These are phyloP conservation scores for Hyaloscypha hepaticicola DNA, from an alignment of 495 filamentous ascomycete genomes.

Conservation along the genomic window DNA sequence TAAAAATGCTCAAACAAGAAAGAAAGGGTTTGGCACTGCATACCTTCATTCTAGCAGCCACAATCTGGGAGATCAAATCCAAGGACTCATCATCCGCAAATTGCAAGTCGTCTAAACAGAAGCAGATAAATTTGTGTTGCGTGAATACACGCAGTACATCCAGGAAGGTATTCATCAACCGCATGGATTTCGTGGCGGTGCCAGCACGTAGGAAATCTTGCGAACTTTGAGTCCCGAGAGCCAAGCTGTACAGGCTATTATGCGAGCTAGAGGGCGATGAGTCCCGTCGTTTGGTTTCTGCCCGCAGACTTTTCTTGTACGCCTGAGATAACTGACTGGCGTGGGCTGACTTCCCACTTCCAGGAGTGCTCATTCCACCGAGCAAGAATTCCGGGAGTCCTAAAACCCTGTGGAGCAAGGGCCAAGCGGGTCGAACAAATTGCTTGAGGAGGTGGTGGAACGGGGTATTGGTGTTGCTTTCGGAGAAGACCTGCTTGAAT, in stretches of 20 bases:
- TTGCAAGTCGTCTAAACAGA: constrained; percentile 84
- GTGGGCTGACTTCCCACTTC: constrained; percentile 10
- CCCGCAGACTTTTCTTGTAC: constrained; percentile 30
- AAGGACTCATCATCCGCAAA: constrained; percentile 83
- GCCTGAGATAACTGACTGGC: constrained; percentile 20
- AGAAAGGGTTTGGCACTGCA: not conserved
- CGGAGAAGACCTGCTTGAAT: constrained; percentile 88
- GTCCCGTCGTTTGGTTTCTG: constrained; percentile 22
- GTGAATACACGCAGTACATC: constrained; percentile 80
- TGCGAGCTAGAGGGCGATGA: constrained; percentile 28
- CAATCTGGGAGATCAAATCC: constrained; percentile 73
- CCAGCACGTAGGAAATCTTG: constrained; percentile 71
- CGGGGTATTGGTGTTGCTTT: constrained; percentile 77
- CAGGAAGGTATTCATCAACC: constrained; percentile 78
- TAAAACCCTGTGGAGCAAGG: constrained; percentile 70
- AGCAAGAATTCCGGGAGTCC: constrained; percentile 77
- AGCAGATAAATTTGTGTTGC: constrained; percentile 74
- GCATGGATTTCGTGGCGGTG: constrained; percentile 68
- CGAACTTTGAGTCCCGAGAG: constrained; percentile 48
- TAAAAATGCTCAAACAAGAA: not conserved
- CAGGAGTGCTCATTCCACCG: constrained; percentile 21
- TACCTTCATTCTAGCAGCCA: constrained; percentile 62
- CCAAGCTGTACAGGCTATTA: constrained; percentile 25
- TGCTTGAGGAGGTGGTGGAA: constrained; percentile 75
- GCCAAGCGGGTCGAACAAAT: constrained; percentile 76